Base-by-base conservation (phyloP, 169 alveolate species). In the Babesia ovata region DNA sequence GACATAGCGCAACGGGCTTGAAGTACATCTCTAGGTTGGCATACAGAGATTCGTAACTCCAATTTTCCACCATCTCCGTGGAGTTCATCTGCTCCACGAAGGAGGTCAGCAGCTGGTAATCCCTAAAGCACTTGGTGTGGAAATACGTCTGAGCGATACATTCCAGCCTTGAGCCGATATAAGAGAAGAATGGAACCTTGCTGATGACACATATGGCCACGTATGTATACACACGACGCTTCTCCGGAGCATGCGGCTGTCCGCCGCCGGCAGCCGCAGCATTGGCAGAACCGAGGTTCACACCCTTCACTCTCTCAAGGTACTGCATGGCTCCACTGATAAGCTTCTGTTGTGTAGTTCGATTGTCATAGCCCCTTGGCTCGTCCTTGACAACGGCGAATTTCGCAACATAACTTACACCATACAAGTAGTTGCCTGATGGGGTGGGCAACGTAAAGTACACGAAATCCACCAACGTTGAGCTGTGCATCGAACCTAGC, bases 121-220 rank as follows among this genome's bases (percentile, higher is more conserved):
- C 88, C 11, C 39, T 24, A 42, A 71, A 73, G 71, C 71, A 46
- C 46, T 66, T 50, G 45, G 42, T 58, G 58, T 65, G 57, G 65
- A 81, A 81, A 57, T 81, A 73, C 28, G 85, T 62, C 58, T 72
- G 88, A 0, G 85, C 88, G 21, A 81, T 49, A 52, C 59, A 73
- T 26, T 81, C 85, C 50, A 81, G 69, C 52, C 74, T 45, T 13
- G 75, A 71, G 7, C 85, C 84, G 17, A 81, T 73, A 22, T 49
- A 44, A 24, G 79, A 74, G 62, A 81, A 81, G 67, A 73, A 81
- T 24, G 88, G 88, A 4, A 81, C 85, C 50, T 70, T 81, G 71
- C 53, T 54, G 13, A 81, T 62, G 45, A 81, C 63, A 22, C 88
- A 81, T 12, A 81, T 50, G 12, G 88, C 81, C 12, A 79, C 77